A percentile compares a stretch with the other conserved stretches of the same genome.
phyloP scores from a whole-genome alignment of 768 basidiomycete genomes.

The Chalciporus sphaerocephalus region DNA sequence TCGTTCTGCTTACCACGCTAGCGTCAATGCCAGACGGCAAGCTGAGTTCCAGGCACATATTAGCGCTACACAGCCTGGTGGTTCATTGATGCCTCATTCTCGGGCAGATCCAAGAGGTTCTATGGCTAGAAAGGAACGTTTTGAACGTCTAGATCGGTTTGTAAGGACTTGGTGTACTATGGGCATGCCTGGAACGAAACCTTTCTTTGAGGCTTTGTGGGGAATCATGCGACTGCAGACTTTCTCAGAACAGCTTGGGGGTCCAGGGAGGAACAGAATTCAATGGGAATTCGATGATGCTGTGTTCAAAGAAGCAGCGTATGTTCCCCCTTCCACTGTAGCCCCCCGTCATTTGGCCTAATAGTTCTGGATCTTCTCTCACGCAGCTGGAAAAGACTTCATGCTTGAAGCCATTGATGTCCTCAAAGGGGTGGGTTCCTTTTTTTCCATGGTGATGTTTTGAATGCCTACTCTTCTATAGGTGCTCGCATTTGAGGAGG shows the following conservation, averaged over 20 bases:
- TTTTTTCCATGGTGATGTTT: slow-evolving; percentile 9
- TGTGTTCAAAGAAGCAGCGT: slow-evolving; percentile 92
- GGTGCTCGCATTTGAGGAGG: slow-evolving; percentile 76
- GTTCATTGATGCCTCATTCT: slow-evolving; percentile 70
- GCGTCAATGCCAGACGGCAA: slow-evolving; percentile 67
- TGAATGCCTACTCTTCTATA: slow-evolving; percentile 18
- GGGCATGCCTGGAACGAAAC: slow-evolving; percentile 85
- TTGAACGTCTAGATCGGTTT: slow-evolving; percentile 71
- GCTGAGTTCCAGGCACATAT: slow-evolving; percentile 87
- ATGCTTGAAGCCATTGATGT: slow-evolving; percentile 89
- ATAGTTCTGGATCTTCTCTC: slow-evolving; percentile 19
- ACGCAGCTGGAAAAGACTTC: slow-evolving; percentile 83
- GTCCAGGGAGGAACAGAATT: slow-evolving; percentile 67
- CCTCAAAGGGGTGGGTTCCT: slow-evolving; percentile 74
- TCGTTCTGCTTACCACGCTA: slow-evolving; percentile 79
- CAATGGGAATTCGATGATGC: slow-evolving; percentile 94
- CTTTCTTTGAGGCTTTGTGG: slow-evolving; percentile 68
- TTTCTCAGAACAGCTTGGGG: slow-evolving; percentile 74
- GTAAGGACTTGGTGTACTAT: slow-evolving; percentile 78
- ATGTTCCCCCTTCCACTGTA: slow-evolving; percentile 37
- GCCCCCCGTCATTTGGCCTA: slow-evolving; percentile 6
- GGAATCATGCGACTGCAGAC: slow-evolving; percentile 77
- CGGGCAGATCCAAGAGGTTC: slow-evolving; percentile 60
- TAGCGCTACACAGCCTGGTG: slow-evolving; percentile 72
- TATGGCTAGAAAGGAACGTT: slow-evolving; percentile 71